Evolutionary conservation across 106 monocot genomes (phyloP), one percentile per base, ranked within the genome.

Genomic region (Dendrobium huoshanense): DNA sequence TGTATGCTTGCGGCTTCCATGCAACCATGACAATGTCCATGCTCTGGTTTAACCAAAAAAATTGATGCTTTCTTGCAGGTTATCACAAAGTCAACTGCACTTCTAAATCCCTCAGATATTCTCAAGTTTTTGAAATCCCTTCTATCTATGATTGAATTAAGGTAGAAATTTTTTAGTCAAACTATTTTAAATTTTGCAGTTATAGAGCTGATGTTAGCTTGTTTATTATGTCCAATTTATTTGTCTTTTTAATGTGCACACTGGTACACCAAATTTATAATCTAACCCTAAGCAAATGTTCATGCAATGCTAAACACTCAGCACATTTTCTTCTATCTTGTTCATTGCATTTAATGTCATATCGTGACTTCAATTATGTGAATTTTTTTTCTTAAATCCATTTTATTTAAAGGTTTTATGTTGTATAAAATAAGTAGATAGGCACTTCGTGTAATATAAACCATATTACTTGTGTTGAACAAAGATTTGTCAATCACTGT

Each of bases 121-220:
- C 81, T 95, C 55, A 95, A 91, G 84, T 88, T 99, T n/a, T 82
- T 95, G 73, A 89, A 93, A 65, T 91, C 87, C 27, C 87, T 98
- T 76, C 49, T 88, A 47, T 88, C 88, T 41, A 84, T 95, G 88
- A 81, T 81, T 17, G 91, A 95, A 77, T 88, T 85, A 82, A 95
- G 98, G 98, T 99, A 82, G 19, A 74, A 74, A 79, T 41, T 31
- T 27, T 24, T 41, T 88, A 17, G 41, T 81, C 43, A 44, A 74
- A 44, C 33, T 47, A 40, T 59, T 75, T 22, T 37, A 45, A 47
- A 68, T 67, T 68, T 20, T 24, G 8, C 49, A 33, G n/a, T 77
- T 22, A 37, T 41, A 40, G 70, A 22, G 9, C 3, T 41, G 70
- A 67, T 33, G 11, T 47, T 68, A 75, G 75, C 0, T n/a, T 81